A percentile compares a stretch with the other conserved stretches of the same genome.
Conservation (phyloP, 345 rosid genomes). For the Arabis alpina region DNA sequence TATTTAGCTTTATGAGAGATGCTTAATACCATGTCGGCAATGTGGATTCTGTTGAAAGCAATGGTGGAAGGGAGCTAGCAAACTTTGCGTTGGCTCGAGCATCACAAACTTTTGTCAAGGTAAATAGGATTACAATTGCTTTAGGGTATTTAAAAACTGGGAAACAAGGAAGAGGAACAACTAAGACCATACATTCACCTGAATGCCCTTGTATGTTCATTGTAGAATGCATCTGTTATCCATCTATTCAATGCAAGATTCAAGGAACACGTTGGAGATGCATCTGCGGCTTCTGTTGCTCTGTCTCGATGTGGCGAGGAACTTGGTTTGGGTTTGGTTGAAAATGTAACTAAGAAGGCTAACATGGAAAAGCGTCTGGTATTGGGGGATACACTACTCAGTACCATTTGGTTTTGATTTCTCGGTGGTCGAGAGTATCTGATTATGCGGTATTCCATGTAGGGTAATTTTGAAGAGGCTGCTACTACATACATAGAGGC, state of each 20-base stretch:
- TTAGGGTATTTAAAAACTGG: conserved; percentile 1
- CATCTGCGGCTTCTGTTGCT: conserved; percentile 65
- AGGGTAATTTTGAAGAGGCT: conserved; percentile 80
- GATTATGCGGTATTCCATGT: conserved; percentile 10
- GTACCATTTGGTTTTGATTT: conserved; percentile 1
- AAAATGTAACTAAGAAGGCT: conserved; percentile 64
- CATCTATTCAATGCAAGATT: conserved; percentile 76
- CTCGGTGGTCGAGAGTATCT: conserved; percentile 11
- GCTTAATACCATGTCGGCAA: conserved; percentile 94
- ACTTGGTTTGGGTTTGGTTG: conserved; percentile 62
- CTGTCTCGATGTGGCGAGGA: conserved; percentile 52
- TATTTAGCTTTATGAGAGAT: conserved; percentile 85
- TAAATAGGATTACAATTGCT: conserved; percentile 32
- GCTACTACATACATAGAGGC: conserved; percentile 64
- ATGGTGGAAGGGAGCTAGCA: conserved; percentile 93
- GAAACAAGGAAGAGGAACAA: neutral
- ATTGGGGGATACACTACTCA: conserved; percentile 32
- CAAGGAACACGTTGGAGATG: conserved; percentile 74
- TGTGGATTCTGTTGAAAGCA: conserved; percentile 80
- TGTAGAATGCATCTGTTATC: conserved; percentile 67
- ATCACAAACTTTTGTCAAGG: conserved; percentile 73
- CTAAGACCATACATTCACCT: conserved; percentile 9
- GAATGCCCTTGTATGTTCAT: conserved; percentile 32
- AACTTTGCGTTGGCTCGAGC: conserved; percentile 78
- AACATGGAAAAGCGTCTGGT: conserved; percentile 95